Evolutionary conservation across 306 rosid species (phyloP).

Genomic region (Inga laurina): DNA sequence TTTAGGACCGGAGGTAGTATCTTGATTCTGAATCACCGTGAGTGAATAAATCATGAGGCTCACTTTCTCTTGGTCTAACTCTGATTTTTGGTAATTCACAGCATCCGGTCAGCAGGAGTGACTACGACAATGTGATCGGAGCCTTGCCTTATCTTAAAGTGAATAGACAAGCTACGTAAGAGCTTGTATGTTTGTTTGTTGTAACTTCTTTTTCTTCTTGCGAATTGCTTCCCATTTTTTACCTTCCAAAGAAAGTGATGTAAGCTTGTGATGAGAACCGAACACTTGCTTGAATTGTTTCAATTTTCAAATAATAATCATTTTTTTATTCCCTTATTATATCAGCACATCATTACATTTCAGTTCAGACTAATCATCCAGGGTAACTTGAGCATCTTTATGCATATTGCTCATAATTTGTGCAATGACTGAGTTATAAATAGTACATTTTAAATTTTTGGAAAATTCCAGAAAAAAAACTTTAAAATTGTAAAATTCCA

Average conservation of each 20-base stretch:
- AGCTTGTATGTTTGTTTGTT: not conserved
- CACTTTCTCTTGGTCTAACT: slow-evolving; percentile 34
- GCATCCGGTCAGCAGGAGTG: slow-evolving; percentile 74
- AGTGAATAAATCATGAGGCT: slow-evolving; percentile 16
- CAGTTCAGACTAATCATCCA: no score
- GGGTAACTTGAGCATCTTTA: no score
- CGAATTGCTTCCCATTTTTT: not conserved
- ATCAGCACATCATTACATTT: slow-evolving; percentile 18
- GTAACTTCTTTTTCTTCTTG: not conserved
- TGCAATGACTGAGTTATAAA: no score
- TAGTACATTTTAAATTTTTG: no score
- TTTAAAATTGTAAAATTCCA: no score
- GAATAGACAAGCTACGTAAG: slow-evolving; percentile 66
- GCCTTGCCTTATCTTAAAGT: slow-evolving; percentile 92
- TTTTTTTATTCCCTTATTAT: not conserved
- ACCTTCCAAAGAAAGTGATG: not conserved
- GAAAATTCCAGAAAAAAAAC: no score
- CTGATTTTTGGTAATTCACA: slow-evolving; percentile 39
- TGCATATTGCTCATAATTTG: no score
- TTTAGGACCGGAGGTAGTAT: no score
- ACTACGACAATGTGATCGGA: slow-evolving; percentile 88
- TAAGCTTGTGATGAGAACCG: not conserved
- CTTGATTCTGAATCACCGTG: not conserved
- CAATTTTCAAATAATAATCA: slow-evolving; percentile 24
- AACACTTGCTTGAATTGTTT: not conserved